Evolutionary conservation across 2,329 filamentous ascomycete species (phyloP), one percentile per base, ranked within the genome.

Genomic region (Trichoderma polysporum): DNA sequence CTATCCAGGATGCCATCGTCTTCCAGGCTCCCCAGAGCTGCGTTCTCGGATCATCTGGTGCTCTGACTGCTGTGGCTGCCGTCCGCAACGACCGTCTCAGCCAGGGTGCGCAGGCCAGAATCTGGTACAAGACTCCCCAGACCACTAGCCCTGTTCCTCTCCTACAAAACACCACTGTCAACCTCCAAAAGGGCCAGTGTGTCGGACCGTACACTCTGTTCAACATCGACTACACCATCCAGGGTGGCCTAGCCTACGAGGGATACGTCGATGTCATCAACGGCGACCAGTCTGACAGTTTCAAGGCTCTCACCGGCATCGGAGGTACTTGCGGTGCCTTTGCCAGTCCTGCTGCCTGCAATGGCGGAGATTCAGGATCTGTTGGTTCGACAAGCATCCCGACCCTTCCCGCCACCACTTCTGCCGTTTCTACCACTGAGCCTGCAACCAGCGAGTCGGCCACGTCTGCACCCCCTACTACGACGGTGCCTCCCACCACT

Each of bases 11-110:
- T 72, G 82, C 77, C 8, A 75, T 88, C 27, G 76, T 89, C 39
- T 77, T 87, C 53, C 86, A 88, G 74, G 78, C 76, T 22, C 81
- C 83, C 1, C 86, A 88, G 72, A 88, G 85, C 77, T 89, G 86
- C 71, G 75, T 87, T 17, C 73, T 81, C 4, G 77, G 80, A 45
- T 76, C 74, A 1, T 71, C 75, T 3, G 83, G 83, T 4, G 76
- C 76, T 7, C 74, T 84, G 8, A 84, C 79, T 4, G 74, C 84
- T 19, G 77, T 79, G 0, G 83, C 82, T 31, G 80, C 83, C 65
- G 80, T 85, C 22, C 83, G 82, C 66, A 85, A 85, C 71, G 83
- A 85, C 66, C 76, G 80, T 17, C 73, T 75, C 2, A 72, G 74
- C n/a, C 69, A 79, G 2, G 80, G 82, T 1, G 81, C 81, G 17